Conservation (phyloP, 2,329 filamentous ascomycete genomes). For the Paecilomyces sp. region DNA sequence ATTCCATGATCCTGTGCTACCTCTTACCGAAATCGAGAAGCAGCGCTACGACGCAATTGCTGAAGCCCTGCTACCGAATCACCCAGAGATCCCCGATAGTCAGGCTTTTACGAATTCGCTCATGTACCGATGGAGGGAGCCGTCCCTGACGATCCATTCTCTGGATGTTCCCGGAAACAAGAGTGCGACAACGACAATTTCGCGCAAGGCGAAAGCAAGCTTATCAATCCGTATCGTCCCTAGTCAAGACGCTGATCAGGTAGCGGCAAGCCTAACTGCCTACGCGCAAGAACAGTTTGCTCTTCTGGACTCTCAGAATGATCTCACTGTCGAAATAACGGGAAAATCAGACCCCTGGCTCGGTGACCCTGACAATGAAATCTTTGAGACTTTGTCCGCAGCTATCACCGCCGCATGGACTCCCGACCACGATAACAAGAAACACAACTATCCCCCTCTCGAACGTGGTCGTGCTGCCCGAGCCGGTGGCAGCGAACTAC, state of each 20-base stretch:
- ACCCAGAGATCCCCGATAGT: constrained; percentile 56
- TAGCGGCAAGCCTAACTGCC: constrained; percentile 59
- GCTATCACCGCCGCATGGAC: constrained; percentile 84
- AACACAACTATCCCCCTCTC: constrained; percentile 26
- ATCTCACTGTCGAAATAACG: constrained; percentile 73
- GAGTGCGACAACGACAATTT: constrained; percentile 79
- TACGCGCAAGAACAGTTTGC: constrained; percentile 68
- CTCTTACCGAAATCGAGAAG: constrained; percentile 67
- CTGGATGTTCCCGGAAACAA: constrained; percentile 77
- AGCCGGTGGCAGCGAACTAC: constrained; percentile 13
- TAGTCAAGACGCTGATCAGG: constrained; percentile 77
- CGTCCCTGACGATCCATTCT: constrained; percentile 86
- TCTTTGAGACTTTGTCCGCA: constrained; percentile 80
- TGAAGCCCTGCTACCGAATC: constrained; percentile 64
- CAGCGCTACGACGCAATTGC: constrained; percentile 79
- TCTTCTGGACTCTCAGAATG: constrained; percentile 71
- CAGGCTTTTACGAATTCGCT: constrained; percentile 73
- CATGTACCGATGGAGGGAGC: constrained; percentile 92
- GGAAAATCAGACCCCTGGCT: constrained; percentile 96
- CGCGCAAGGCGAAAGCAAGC: constrained; percentile 77
- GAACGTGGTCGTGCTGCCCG: constrained; percentile 11
- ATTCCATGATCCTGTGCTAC: constrained; percentile 80
- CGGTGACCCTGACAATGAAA: constrained; percentile 80
- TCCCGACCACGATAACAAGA: constrained; percentile 20
- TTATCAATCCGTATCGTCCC: constrained; percentile 89